A percentile compares a stretch with the other conserved stretches of the same genome.
phyloP scores from a whole-genome alignment of 225 moss, liverwort and hornwort species.

The Straminergon stramineum region DNA sequence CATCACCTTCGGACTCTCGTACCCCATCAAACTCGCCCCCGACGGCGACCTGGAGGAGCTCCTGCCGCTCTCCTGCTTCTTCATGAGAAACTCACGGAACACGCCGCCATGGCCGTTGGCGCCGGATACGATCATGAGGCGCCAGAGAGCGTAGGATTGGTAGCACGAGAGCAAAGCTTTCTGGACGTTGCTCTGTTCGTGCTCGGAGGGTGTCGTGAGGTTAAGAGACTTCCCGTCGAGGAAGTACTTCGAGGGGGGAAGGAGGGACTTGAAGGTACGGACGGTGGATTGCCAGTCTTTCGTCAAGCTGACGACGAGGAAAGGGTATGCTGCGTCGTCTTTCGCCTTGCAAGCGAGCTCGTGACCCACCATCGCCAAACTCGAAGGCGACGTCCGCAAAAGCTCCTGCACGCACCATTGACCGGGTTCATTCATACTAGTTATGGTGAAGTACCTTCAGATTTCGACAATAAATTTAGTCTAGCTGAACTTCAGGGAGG shows the following conservation, averaged over 20 bases:
- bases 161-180: neutral
- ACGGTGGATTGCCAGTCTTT: constrained; percentile 7
- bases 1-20: constrained; percentile 1
- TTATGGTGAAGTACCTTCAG: neutral
- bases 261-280: neutral
- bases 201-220: neutral
- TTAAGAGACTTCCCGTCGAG: neutral
- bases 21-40: neutral
- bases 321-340: constrained; percentile 7
- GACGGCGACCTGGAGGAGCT: neutral
- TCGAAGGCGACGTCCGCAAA: neutral
- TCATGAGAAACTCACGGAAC: constrained; percentile 5
- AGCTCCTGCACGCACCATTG: neutral
- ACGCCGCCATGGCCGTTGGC: constrained; percentile 15
- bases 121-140: constrained; percentile 11
- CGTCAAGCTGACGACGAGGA: neutral
- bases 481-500: neutral
- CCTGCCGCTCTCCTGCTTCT: neutral
- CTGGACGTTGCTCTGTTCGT: neutral
- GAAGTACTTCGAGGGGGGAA: neutral
- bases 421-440: neutral
- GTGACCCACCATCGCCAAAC: neutral
- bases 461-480: neutral
- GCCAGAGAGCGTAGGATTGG: constrained; percentile 4
- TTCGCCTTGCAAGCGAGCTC: constrained; percentile 10